These are phyloP conservation scores for Triglochin maritima DNA, from an alignment of 106 monocot species.

Conservation along the genomic window DNA sequence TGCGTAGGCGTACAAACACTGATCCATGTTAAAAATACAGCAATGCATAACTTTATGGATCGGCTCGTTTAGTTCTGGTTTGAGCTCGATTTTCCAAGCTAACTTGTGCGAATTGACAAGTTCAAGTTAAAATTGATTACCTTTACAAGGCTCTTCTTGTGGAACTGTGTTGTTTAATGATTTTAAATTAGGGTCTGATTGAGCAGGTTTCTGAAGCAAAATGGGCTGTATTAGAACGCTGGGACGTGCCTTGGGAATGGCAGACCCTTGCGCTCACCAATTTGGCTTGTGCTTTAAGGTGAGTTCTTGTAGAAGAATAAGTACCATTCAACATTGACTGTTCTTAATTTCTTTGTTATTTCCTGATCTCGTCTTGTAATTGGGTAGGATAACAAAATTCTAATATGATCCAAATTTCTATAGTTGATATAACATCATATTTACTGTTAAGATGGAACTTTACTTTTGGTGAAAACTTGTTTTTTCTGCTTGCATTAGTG, in stretches of 20 bases:
- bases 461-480: too few relatives aligned
- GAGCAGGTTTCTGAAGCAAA: constrained; percentile 23
- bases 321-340: background rate
- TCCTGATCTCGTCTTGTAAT: background rate
- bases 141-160: background rate
- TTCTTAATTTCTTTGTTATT: background rate
- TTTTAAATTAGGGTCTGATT: background rate
- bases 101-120: too few relatives aligned
- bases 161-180: background rate
- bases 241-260: constrained; percentile 92
- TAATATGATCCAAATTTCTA: too few relatives aligned
- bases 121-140: background rate
- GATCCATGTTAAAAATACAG: too few relatives aligned
- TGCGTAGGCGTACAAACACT: too few relatives aligned
- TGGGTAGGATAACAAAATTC: too few relatives aligned
- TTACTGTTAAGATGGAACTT: too few relatives aligned
- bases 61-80: too few relatives aligned
- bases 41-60: too few relatives aligned
- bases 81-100: too few relatives aligned
- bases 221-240: constrained; percentile 62
- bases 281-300: constrained; percentile 74
- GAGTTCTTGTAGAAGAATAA: background rate
- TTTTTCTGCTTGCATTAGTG: too few relatives aligned
- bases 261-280: constrained; percentile 68
- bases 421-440: too few relatives aligned